phyloP scores from a whole-genome alignment of 352 stramenopile genomes.

The Saprolegnia parasitica region DNA sequence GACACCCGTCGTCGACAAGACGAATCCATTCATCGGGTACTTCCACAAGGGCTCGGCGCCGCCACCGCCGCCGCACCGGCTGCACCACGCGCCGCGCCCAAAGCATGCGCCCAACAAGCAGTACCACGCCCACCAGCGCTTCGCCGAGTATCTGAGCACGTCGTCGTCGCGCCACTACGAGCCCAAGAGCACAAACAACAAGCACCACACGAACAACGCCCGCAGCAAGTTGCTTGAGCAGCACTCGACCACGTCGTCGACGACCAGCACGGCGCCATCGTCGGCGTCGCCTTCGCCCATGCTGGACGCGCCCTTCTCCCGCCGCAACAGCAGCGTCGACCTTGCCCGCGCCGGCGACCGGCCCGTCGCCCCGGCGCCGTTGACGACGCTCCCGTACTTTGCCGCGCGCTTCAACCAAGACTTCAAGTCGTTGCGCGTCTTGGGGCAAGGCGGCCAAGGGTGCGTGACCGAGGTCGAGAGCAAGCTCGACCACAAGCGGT shows the following conservation, averaged over 20 bases:
- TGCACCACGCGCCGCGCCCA: background rate
- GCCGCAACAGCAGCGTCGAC: background rate
- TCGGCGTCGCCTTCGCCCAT: background rate
- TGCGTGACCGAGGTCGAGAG: slow-evolving; percentile 70
- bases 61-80: background rate
- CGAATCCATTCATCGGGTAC: slow-evolving; percentile 83
- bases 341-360: background rate
- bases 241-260: background rate
- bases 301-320: background rate
- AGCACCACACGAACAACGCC: background rate
- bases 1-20: slow-evolving; percentile 64
- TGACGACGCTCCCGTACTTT: background rate
- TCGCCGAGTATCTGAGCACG: background rate
- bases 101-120: slow-evolving; percentile 21
- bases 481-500: slow-evolving; percentile 63
- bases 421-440: slow-evolving; percentile 57
- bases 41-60: slow-evolving; percentile 49
- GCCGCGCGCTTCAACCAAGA: slow-evolving; percentile 62
- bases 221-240: background rate
- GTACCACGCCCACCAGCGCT: background rate
- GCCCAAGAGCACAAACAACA: background rate
- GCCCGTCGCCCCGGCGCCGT: background rate
- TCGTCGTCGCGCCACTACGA: slow-evolving; percentile 1
- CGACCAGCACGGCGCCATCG: background rate
- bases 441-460: slow-evolving; percentile 70